Evolutionary conservation across 2,329 filamentous ascomycete genomes (phyloP).

Genomic region (Phaeosphaeriaceae sp.): DNA sequence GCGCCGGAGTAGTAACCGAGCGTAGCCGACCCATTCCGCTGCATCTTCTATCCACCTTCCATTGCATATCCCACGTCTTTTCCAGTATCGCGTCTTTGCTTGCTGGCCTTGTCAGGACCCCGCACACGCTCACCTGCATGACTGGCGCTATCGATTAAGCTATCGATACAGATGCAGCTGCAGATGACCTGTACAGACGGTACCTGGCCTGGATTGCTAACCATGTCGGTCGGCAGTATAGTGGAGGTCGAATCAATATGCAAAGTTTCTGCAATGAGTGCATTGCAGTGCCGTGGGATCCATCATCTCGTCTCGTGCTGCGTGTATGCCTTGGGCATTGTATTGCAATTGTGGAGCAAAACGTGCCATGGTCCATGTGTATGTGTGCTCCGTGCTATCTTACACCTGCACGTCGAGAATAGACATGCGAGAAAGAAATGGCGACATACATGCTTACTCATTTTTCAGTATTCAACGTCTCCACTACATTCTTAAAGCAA

Average conservation of each 20-base stretch:
- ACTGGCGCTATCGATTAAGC: slow-evolving; percentile 20
- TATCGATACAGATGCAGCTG: slow-evolving; percentile 21
- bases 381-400: background rate
- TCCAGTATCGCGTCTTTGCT: slow-evolving; percentile 4
- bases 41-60: slow-evolving; percentile 23
- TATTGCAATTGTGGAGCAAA: background rate
- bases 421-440: background rate
- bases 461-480: background rate
- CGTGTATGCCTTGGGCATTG: background rate
- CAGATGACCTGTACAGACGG: slow-evolving; percentile 15
- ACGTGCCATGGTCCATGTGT: background rate
- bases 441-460: background rate
- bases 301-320: background rate
- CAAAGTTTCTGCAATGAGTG: slow-evolving; percentile 6
- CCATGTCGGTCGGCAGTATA: slow-evolving; percentile 3
- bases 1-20: slow-evolving; percentile 10
- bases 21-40: slow-evolving; percentile 30
- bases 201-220: background rate
- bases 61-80: slow-evolving; percentile 30
- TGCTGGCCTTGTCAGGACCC: background rate
- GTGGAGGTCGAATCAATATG: background rate
- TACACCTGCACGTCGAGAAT: background rate
- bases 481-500: background rate
- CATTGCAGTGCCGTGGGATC: background rate
- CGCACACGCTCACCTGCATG: slow-evolving; percentile 2